Base-by-base conservation (phyloP, 192 early-diverging fungal genomes). In the Backusella tarrabulga region DNA sequence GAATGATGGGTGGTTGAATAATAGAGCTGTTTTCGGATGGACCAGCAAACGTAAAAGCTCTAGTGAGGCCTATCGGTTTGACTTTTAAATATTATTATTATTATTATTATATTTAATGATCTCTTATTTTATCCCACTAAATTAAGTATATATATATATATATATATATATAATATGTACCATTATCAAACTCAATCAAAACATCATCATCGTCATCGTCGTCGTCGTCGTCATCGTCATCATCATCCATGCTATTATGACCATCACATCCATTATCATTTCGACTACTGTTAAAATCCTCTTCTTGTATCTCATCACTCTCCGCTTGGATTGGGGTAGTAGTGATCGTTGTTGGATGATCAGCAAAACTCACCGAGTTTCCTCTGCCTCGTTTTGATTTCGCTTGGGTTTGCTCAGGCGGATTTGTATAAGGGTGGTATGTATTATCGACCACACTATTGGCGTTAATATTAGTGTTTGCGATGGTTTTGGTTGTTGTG, bases 151-250 rank as follows among this genome's bases (percentile, higher is more conserved):
- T 38, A 40, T 40, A 40, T 40, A 40, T 40, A 40, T 40, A 11
- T 11, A 40, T 11, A 40, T 40, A 11, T 11, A 40, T 40, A 41
- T 41, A 41, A 41, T 70, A 36, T 69, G 7, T 70, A 14, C 40
- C 14, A 34, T 75, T 40, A 40, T 56, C 34, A 50, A 63, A 63
- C 6, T 68, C 69, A 54, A 75, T 78, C 77, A 73, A 80, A 56
- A 83, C 78, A 35, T 80, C 42, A 6, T 83, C 82, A 32, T 87
- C 82, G 14, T 87, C 83, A 23, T 85, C 83, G 0, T 80, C 84
- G 4, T 85, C 82, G 67, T 83, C 79, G 0, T 68, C 75, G 23
- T 83, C 76, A 9, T 86, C 83, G 11, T 84, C 85, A 19, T 81
- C 79, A 34, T 46, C 68, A 21, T 80, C 84, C n/a, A 56, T 77